phyloP scores from a whole-genome alignment of 768 basidiomycete genomes.

The Rhodotorula graminis region DNA sequence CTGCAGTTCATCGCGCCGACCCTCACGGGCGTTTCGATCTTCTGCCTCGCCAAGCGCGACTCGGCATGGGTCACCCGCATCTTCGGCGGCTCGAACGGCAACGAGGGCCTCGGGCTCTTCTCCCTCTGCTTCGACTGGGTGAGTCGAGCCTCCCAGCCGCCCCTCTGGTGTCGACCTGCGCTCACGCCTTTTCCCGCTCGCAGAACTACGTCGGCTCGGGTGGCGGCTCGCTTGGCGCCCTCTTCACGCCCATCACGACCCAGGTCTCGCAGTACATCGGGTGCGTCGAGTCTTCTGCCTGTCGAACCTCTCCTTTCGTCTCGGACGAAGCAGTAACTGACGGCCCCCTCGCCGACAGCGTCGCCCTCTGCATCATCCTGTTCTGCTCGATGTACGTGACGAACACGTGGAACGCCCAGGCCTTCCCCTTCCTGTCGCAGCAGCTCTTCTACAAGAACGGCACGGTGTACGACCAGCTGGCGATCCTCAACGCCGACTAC shows the following conservation, averaged over 20 bases:
- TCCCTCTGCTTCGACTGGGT: conserved; percentile 42
- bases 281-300: not conserved
- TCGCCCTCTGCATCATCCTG: conserved; percentile 38
- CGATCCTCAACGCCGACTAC: conserved; percentile 42
- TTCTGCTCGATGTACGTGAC: conserved; percentile 35
- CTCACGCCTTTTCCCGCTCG: not conserved
- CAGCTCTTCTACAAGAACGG: conserved; percentile 42
- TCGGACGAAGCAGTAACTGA: too few relatives aligned
- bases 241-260: conserved; percentile 45
- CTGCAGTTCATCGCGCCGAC: conserved; percentile 42
- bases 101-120: conserved; percentile 45
- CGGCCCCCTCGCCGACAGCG: not conserved
- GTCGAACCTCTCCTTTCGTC: too few relatives aligned
- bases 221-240: conserved; percentile 38
- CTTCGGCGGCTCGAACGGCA: conserved; percentile 20
- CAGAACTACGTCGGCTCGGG: conserved; percentile 29
- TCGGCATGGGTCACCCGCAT: conserved; percentile 47
- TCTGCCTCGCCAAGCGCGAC: conserved; percentile 47
- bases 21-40: conserved; percentile 44
- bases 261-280: conserved; percentile 43
- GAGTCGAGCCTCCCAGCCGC: not conserved
- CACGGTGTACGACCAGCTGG: conserved; percentile 40
- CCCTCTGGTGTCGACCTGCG: accelerated
- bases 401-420: conserved; percentile 44
- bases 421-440: conserved; percentile 47